phyloP scores from a whole-genome alignment of 140 eudicot genomes.

The Cichorium intybus region DNA sequence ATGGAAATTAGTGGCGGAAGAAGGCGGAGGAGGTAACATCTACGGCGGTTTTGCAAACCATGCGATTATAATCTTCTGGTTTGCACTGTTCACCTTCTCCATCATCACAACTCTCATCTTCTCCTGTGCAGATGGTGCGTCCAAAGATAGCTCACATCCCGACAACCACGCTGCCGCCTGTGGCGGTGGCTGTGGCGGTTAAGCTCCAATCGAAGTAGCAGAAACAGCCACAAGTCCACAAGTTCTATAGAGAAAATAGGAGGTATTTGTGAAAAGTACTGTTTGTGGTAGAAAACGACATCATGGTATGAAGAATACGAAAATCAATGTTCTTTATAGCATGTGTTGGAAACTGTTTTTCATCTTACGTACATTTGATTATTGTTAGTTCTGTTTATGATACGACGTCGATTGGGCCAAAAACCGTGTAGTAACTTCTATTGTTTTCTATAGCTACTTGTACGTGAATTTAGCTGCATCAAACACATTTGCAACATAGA shows the following conservation, averaged over 20 bases:
- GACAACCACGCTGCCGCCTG: conserved; percentile 21
- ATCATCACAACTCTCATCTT: conserved; percentile 20
- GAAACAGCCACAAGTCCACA: not conserved
- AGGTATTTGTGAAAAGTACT: not conserved
- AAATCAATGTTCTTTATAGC: conserved; percentile 7
- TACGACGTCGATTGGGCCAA: no score
- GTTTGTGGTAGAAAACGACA: no score
- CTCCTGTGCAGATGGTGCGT: conserved; percentile 23
- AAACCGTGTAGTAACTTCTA: no score
- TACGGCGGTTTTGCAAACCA: conserved; percentile 23
- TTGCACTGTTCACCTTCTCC: conserved; percentile 20
- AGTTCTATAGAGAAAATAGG: not conserved
- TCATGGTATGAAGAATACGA: not conserved
- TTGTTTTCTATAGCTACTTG: no score
- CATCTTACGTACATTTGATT: no score
- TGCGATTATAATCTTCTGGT: conserved; percentile 17
- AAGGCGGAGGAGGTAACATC: conserved; percentile 1
- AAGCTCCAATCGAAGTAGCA: not conserved
- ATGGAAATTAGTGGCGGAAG: conserved; percentile 20
- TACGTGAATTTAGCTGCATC: no score
- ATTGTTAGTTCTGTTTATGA: no score
- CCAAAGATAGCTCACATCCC: conserved; percentile 18
- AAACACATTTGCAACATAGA: no score
- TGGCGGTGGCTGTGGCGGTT: conserved; percentile 34
- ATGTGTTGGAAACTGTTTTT: no score